These are phyloP conservation scores for Climacium dendroides DNA, from an alignment of 225 moss, liverwort and hornwort genomes.

Conservation along the genomic window DNA sequence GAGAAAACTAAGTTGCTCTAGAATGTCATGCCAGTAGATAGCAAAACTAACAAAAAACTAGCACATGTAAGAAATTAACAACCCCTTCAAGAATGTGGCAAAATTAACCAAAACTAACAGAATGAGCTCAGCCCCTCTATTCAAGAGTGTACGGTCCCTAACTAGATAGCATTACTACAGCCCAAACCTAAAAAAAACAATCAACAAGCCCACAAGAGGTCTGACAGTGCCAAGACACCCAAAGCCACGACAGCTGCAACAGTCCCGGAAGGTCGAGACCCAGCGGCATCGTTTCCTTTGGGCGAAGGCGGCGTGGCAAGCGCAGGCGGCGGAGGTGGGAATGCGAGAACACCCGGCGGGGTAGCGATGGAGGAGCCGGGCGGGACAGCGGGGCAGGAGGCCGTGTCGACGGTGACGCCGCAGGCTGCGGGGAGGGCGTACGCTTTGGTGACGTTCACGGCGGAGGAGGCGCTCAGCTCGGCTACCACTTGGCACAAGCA, in stretches of 20 bases:
- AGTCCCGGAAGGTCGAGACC: background rate
- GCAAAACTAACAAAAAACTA: background rate
- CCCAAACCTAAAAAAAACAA: background rate
- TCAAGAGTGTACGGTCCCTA: no score
- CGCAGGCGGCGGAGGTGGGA: background rate
- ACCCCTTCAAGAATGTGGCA: background rate
- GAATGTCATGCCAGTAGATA: background rate
- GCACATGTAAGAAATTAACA: background rate
- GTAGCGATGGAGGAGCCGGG: background rate
- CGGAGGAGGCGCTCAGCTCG: background rate
- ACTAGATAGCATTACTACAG: no score
- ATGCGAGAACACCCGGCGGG: background rate
- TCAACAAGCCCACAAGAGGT: background rate
- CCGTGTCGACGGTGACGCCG: background rate
- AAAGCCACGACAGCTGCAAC: background rate
- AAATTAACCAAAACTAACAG: background rate
- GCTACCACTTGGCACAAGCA: constrained; percentile 11
- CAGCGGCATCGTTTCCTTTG: background rate
- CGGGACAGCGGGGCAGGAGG: background rate
- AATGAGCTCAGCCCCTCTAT: background rate
- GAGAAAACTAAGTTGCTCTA: background rate
- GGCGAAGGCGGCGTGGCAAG: background rate
- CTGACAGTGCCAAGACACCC: background rate
- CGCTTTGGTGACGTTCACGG: constrained; percentile 1
- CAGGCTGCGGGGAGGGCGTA: background rate